Evolutionary conservation across 2,329 filamentous ascomycete genomes (phyloP).

Genomic region (Curvularia lunata): DNA sequence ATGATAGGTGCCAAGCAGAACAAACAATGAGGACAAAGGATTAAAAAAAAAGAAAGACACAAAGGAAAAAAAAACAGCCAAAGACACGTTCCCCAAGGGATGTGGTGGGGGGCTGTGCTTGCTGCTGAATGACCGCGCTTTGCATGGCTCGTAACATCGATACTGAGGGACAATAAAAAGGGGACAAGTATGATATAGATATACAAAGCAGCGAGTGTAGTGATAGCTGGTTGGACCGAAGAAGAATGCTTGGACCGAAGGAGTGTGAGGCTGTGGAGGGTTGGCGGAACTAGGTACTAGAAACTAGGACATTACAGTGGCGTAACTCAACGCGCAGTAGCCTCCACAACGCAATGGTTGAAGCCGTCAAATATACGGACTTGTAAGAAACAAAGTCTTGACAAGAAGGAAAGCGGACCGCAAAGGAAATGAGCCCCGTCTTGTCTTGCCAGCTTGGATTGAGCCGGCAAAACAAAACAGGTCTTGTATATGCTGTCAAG

Average conservation of each 20-base stretch:
- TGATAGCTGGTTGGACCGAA: slow-evolving; percentile 7
- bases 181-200: slow-evolving; percentile 15
- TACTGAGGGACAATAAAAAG: slow-evolving; percentile 9
- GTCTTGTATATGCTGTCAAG: neutral
- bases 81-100: slow-evolving; percentile 4
- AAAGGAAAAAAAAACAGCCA: slow-evolving; percentile 6
- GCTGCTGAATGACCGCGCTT: slow-evolving; percentile 16
- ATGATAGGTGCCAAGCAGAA: slow-evolving; percentile 7
- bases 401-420: slow-evolving; percentile 12
- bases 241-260: slow-evolving; percentile 4
- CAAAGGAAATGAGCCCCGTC: slow-evolving; percentile 7
- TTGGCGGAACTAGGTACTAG: slow-evolving; percentile 36
- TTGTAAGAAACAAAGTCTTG: slow-evolving; percentile 14
- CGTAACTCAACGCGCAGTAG: slow-evolving; percentile 35
- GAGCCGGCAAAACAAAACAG: neutral
- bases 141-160: slow-evolving; percentile 25
- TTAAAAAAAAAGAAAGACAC: slow-evolving; percentile 2
- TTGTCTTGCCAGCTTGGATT: slow-evolving; percentile 5
- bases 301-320: slow-evolving; percentile 44
- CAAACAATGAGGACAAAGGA: neutral
- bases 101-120: slow-evolving; percentile 1
- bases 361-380: slow-evolving; percentile 10
- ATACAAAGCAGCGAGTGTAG: slow-evolving; percentile 23
- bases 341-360: slow-evolving; percentile 25
- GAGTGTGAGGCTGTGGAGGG: slow-evolving; percentile 29